Evolutionary conservation across 176 grass and related monocot species (phyloP).

Genomic region (Cenchrus fungigraminus): DNA sequence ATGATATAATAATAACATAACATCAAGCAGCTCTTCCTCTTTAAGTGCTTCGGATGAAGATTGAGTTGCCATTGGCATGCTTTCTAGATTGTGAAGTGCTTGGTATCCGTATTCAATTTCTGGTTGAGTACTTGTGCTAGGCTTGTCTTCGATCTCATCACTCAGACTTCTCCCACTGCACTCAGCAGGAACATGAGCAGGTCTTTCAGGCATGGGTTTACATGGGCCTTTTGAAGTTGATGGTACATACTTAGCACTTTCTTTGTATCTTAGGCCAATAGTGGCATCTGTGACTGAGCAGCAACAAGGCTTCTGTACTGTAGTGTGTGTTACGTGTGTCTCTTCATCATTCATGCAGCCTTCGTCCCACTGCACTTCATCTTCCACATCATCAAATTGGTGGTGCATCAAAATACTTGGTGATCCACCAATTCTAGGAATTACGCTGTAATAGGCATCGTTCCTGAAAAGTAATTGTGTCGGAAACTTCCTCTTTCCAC

Average conservation of each 20-base stretch:
- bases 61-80: constrained; percentile 39
- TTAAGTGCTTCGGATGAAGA: constrained; percentile 59
- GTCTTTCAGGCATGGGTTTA: constrained; percentile 54
- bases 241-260: constrained; percentile 55
- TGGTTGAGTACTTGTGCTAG: constrained; percentile 62
- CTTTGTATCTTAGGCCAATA: constrained; percentile 54
- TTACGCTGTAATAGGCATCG: constrained; percentile 58
- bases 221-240: constrained; percentile 70
- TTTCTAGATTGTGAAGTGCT: constrained; percentile 57
- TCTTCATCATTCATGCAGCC: constrained; percentile 71
- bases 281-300: constrained; percentile 62
- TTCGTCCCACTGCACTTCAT: constrained; percentile 81
- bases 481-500: constrained; percentile 70
- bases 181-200: constrained; percentile 56
- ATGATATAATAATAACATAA: constrained; percentile 83
- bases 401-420: constrained; percentile 61
- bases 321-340: constrained; percentile 64
- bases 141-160: constrained; percentile 77
- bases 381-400: constrained; percentile 48
- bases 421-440: constrained; percentile 74
- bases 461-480: constrained; percentile 62
- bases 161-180: constrained; percentile 63
- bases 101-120: constrained; percentile 67
- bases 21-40: constrained; percentile 86
- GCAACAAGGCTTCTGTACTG: constrained; percentile 76